phyloP scores from a whole-genome alignment of 768 basidiomycete species.

The Saitozyma sp. region DNA sequence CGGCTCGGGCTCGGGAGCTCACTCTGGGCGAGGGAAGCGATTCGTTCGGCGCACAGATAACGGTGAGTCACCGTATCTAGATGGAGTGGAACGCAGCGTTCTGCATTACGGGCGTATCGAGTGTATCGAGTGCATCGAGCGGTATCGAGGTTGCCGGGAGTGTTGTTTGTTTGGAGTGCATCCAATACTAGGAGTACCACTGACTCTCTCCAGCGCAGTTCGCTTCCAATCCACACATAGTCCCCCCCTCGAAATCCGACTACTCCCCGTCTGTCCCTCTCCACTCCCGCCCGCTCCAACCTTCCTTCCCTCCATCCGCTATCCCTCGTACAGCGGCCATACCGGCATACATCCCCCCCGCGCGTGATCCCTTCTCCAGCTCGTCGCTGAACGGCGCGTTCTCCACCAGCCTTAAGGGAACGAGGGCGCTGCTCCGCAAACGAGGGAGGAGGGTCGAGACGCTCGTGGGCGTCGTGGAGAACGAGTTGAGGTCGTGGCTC shows the following conservation, averaged over 20 bases:
- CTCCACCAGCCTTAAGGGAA: conserved; percentile 44
- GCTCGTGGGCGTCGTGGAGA: conserved; percentile 35
- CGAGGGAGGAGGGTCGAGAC: conserved; percentile 41
- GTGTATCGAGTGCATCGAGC: no score
- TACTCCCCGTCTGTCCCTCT: conserved; percentile 39
- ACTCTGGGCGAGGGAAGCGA: conserved; percentile 39
- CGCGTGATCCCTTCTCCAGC: conserved; percentile 19
- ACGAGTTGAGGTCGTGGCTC: conserved; percentile 41
- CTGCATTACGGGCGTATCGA: no score
- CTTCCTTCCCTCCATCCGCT: conserved; percentile 35
- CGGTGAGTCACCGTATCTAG: conserved; percentile 29
- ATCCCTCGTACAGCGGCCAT: conserved; percentile 29
- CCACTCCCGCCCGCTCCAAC: conserved; percentile 21
- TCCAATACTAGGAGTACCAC: background rate
- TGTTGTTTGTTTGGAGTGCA: no score
- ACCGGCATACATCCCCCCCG: conserved; percentile 15
- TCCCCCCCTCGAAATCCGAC: conserved; percentile 34
- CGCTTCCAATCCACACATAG: conserved; percentile 46
- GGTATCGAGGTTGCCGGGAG: no score
- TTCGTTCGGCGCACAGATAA: conserved; percentile 46
- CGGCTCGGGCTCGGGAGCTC: conserved; percentile 1
- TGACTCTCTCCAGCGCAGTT: conserved; percentile 32
- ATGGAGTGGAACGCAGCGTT: background rate
- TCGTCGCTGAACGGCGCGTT: conserved; percentile 42
- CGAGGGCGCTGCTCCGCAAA: conserved; percentile 38